Percentiles rank a stretch among this genome's conserved stretches.
Evolutionary conservation across 129 eudicot species (phyloP).

Genomic region (Flaveria sonorensis): DNA sequence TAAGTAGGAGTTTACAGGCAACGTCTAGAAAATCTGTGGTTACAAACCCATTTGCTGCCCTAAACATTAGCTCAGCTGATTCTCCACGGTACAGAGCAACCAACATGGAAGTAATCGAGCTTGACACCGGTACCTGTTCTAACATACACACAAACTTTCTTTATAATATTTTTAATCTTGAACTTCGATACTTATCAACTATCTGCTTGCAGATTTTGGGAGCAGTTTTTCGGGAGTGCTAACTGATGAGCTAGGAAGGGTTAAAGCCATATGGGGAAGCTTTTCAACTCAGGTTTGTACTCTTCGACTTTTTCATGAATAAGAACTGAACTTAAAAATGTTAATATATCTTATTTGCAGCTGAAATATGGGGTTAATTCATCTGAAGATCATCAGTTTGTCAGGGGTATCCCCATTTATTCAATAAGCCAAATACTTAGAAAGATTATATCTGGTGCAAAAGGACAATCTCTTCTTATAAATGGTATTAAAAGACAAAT

Average conservation of each 20-base stretch:
- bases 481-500: conserved; percentile 75
- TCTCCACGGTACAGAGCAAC: conserved; percentile 95
- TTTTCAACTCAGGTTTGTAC: conserved; percentile 87
- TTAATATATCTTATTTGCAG: conserved; percentile 43
- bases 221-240: conserved; percentile 90
- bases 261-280: conserved; percentile 93
- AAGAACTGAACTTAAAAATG: not conserved
- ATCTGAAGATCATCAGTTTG: conserved; percentile 95
- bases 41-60: conserved; percentile 89
- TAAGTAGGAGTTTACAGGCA: conserved; percentile 91
- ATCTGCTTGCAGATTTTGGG: conserved; percentile 71
- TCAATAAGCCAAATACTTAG: conserved; percentile 62
- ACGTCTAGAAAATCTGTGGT: conserved; percentile 91
- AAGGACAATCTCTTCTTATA: conserved; percentile 71
- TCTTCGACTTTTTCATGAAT: conserved; percentile 15
- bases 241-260: conserved; percentile 88
- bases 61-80: conserved; percentile 85
- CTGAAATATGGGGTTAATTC: conserved; percentile 67
- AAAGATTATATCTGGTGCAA: conserved; percentile 64
- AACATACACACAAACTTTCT: not conserved
- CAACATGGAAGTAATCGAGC: conserved; percentile 97
- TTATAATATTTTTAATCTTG: not conserved
- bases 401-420: conserved; percentile 85
- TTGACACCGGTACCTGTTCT: conserved; percentile 63
- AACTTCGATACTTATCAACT: not conserved